Evolutionary conservation across 2,329 filamentous ascomycete genomes (phyloP).

Genomic region (Aspergillus tanneri): DNA sequence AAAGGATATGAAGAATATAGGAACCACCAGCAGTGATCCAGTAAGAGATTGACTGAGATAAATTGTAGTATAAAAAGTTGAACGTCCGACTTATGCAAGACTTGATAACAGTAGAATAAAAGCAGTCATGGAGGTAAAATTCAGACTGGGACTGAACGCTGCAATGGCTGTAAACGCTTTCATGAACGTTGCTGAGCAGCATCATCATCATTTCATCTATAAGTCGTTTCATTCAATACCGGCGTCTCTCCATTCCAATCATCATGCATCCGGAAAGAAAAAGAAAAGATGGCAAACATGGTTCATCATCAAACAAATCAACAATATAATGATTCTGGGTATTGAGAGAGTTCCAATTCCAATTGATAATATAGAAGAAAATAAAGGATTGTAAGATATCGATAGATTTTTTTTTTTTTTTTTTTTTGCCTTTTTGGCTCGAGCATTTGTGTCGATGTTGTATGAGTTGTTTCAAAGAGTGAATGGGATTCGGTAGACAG

Average conservation of each 20-base stretch:
- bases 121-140: constrained; percentile 4
- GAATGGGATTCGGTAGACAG: constrained; percentile 10
- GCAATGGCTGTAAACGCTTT: constrained; percentile 16
- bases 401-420: constrained; percentile 11
- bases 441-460: background rate
- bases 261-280: constrained; percentile 18
- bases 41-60: constrained; percentile 8
- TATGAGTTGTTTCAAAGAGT: constrained; percentile 3
- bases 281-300: constrained; percentile 11
- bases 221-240: constrained; percentile 25
- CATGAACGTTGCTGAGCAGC: constrained; percentile 17
- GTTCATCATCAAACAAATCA: constrained; percentile 14
- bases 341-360: constrained; percentile 6
- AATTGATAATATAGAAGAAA: constrained; percentile 6
- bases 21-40: too few species aligned
- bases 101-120: constrained; percentile 12
- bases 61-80: constrained; percentile 13
- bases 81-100: constrained; percentile 10
- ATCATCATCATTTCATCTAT: constrained; percentile 23
- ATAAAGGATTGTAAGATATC: background rate
- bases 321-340: constrained; percentile 12
- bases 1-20: too few species aligned
- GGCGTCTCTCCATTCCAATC: constrained; percentile 26
- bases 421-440: constrained; percentile 11
- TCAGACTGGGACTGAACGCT: constrained; percentile 14